Percentiles rank a stretch among this genome's conserved stretches.
phyloP scores from a whole-genome alignment of 2,329 filamentous ascomycete genomes.

The Tolypocladium paradoxum region DNA sequence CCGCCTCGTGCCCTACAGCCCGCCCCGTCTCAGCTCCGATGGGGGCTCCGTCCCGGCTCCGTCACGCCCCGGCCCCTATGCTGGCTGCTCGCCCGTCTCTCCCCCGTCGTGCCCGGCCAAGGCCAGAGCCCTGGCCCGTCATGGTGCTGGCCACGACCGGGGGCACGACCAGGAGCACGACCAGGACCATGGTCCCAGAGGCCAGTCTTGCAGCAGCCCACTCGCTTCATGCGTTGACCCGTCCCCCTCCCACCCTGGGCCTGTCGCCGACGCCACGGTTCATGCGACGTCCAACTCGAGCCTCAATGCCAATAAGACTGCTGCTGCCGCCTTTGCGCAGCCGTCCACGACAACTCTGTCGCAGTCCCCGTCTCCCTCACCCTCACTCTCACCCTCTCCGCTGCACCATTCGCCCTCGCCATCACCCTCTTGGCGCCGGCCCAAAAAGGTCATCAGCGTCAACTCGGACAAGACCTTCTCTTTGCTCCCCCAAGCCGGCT shows the following conservation, averaged over 20 bases:
- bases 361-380: slow-evolving; percentile 3
- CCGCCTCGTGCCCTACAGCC: slow-evolving; percentile 28
- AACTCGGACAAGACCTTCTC: slow-evolving; percentile 51
- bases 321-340: neutral
- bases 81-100: slow-evolving; percentile 4
- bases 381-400: slow-evolving; percentile 1
- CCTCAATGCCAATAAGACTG: neutral
- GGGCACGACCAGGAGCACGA: neutral
- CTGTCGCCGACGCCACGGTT: neutral
- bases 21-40: slow-evolving; percentile 23
- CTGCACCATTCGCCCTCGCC: slow-evolving; percentile 12
- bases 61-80: slow-evolving; percentile 14
- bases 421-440: slow-evolving; percentile 14
- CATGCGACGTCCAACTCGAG: neutral
- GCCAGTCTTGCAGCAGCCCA: neutral
- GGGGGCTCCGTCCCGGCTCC: slow-evolving; percentile 9
- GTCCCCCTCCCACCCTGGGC: neutral
- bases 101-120: neutral
- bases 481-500: slow-evolving; percentile 26
- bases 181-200: neutral
- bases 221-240: neutral
- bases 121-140: slow-evolving; percentile 1
- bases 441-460: slow-evolving; percentile 32
- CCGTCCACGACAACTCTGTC: neutral
- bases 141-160: neutral